Evolutionary conservation across 495 filamentous ascomycete genomes (phyloP).

Genomic region (Tuber calosporum): DNA sequence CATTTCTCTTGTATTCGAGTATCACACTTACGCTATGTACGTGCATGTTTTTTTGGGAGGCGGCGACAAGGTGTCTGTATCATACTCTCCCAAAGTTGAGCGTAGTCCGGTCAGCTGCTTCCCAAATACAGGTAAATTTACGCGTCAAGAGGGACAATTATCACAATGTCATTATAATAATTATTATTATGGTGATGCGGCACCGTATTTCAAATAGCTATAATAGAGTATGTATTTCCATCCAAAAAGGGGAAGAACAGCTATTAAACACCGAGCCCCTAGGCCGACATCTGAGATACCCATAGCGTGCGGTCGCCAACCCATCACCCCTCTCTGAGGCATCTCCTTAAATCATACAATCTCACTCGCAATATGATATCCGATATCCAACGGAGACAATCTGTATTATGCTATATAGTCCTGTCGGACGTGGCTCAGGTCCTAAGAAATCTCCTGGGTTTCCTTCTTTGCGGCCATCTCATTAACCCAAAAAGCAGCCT

Average conservation of each 20-base stretch:
- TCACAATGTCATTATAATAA: neutral
- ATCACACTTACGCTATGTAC: too few species aligned
- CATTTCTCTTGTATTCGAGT: too few species aligned
- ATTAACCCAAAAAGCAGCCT: constrained; percentile 56
- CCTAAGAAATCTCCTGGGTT: neutral
- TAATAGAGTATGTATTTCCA: neutral
- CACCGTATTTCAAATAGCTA: neutral
- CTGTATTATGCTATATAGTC: neutral
- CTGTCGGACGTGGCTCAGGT: neutral
- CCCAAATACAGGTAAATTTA: neutral
- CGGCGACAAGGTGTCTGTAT: too few species aligned
- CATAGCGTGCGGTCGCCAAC: neutral
- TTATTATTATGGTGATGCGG: too few species aligned
- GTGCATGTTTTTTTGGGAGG: too few species aligned
- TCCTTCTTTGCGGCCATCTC: constrained; percentile 45
- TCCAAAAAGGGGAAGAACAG: neutral
- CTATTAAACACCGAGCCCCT: neutral
- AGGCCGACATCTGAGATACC: neutral
- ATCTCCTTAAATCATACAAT: neutral
- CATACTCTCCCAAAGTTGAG: too few species aligned
- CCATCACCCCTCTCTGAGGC: neutral
- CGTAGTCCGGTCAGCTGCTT: neutral
- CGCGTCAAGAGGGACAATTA: neutral
- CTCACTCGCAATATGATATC: neutral
- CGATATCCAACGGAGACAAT: neutral